phyloP scores from a whole-genome alignment of 495 filamentous ascomycete species.

The Halenospora varia region DNA sequence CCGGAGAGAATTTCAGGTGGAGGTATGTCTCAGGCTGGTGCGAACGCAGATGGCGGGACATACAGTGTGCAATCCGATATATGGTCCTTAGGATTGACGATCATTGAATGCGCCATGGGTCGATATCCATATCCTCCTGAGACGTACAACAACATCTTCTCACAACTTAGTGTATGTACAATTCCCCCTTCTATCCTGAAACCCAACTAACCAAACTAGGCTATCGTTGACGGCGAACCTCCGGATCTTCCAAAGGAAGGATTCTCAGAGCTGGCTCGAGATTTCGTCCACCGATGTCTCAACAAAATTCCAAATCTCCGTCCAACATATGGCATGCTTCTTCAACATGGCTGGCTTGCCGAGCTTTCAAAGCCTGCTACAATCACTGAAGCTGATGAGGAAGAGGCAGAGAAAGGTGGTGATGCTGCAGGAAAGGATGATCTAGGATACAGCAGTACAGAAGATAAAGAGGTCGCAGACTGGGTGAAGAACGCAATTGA shows the following conservation, averaged over 20 bases:
- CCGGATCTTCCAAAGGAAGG: conserved; percentile 74
- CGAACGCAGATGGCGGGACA: conserved; percentile 69
- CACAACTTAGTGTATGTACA: conserved; percentile 92
- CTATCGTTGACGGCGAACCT: conserved; percentile 94
- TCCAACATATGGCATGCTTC: conserved; percentile 82
- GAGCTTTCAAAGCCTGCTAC: conserved; percentile 77
- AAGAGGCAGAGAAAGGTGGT: conserved; percentile 37
- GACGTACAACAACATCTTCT: conserved; percentile 98
- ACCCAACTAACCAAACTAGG: conserved; percentile 47
- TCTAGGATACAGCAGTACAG: conserved; percentile 41
- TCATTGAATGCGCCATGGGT: conserved; percentile 96
- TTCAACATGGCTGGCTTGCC: conserved; percentile 85
- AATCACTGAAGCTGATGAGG: conserved; percentile 71
- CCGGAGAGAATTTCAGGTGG: conserved; percentile 91
- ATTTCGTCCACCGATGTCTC: conserved; percentile 86
- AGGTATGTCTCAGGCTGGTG: conserved; percentile 73
- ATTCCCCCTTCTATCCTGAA: conserved; percentile 32
- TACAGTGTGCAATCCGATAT: conserved; percentile 99
- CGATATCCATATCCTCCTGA: conserved; percentile 96
- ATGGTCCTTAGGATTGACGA: conserved; percentile 90
- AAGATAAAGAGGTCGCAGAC: conserved; percentile 68
- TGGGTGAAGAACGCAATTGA: conserved; percentile 79
- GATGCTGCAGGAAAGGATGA: conserved; percentile 25
- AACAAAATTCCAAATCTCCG: conserved; percentile 89
- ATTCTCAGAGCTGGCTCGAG: conserved; percentile 74